A percentile compares a stretch with the other conserved stretches of the same genome.
Conservation (phyloP, 805 yeast genomes). For the Yamadazyma paraphyllophila region DNA sequence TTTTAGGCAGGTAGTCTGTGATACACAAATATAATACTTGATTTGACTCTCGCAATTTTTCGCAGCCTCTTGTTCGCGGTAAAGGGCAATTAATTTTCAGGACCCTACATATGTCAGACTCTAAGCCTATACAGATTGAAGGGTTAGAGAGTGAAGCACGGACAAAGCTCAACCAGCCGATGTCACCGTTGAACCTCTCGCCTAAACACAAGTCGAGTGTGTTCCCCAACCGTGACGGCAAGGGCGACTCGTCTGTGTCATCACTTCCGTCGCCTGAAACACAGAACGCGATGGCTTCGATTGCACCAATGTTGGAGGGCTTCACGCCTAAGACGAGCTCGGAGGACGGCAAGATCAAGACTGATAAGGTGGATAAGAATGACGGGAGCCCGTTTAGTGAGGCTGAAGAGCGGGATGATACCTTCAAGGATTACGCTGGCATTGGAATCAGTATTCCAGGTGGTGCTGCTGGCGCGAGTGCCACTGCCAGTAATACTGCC, state of each 20-base stretch:
- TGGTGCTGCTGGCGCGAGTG: too few relatives aligned
- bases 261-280: slow-evolving; percentile 28
- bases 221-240: neutral
- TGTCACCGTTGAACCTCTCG: slow-evolving; percentile 33
- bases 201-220: slow-evolving; percentile 5
- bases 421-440: too few relatives aligned
- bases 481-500: too few relatives aligned
- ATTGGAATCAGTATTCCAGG: too few relatives aligned
- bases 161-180: slow-evolving; percentile 25
- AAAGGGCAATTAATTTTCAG: neutral
- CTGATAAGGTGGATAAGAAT: neutral
- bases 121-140: slow-evolving; percentile 4
- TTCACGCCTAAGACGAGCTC: slow-evolving; percentile 64
- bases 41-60: neutral
- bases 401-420: too few relatives aligned
- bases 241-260: neutral
- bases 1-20: neutral
- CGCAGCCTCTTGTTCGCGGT: neutral
- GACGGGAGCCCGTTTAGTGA: too few relatives aligned
- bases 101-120: neutral
- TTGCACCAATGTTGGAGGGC: slow-evolving; percentile 74
- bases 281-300: slow-evolving; percentile 67
- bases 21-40: neutral
- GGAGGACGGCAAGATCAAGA: slow-evolving; percentile 22
- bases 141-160: slow-evolving; percentile 11